phyloP scores from a whole-genome alignment of 2,329 filamentous ascomycete species.

The Leptographium wingfieldii region DNA sequence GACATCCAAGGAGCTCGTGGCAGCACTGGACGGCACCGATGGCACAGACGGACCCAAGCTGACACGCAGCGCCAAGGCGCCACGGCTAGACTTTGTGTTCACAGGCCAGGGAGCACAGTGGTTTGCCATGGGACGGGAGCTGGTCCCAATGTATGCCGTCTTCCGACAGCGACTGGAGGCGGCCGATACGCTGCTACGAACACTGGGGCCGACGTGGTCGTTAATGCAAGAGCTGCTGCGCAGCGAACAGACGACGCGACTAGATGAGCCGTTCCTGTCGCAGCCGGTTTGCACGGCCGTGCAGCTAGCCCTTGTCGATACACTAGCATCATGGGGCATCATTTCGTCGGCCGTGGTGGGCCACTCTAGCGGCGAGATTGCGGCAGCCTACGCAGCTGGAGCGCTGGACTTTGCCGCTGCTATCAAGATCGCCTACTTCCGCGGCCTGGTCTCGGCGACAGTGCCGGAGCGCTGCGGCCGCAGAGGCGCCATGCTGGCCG shows the following conservation, averaged over 20 bases:
- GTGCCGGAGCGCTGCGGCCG: no score
- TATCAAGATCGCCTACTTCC: slow-evolving; percentile 11
- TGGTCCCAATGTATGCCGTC: not conserved
- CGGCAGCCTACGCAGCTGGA: slow-evolving; percentile 18
- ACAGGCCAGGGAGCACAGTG: slow-evolving; percentile 17
- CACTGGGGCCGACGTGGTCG: not conserved
- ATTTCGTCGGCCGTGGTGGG: slow-evolving; percentile 16
- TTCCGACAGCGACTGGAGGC: not conserved
- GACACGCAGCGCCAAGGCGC: not conserved
- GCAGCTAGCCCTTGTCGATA: slow-evolving; percentile 18
- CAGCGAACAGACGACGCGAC: slow-evolving; percentile 14
- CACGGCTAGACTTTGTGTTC: slow-evolving; percentile 7
- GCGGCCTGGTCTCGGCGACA: not conserved
- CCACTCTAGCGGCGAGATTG: slow-evolving; percentile 23
- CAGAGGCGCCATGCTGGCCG: slow-evolving; percentile 11
- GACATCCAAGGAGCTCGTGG: not conserved
- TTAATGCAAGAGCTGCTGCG: not conserved
- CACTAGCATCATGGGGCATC: slow-evolving; percentile 15
- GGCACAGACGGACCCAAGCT: not conserved
- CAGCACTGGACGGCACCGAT: no score
- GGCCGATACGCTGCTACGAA: no score
- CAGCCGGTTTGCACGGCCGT: slow-evolving; percentile 19
- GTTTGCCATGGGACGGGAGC: slow-evolving; percentile 1
- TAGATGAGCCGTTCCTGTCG: slow-evolving; percentile 10
- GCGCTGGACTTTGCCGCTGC: slow-evolving; percentile 8